Base-by-base conservation (phyloP, 1,284 basidiomycete genomes). In the Agroathelia rolfsii region DNA sequence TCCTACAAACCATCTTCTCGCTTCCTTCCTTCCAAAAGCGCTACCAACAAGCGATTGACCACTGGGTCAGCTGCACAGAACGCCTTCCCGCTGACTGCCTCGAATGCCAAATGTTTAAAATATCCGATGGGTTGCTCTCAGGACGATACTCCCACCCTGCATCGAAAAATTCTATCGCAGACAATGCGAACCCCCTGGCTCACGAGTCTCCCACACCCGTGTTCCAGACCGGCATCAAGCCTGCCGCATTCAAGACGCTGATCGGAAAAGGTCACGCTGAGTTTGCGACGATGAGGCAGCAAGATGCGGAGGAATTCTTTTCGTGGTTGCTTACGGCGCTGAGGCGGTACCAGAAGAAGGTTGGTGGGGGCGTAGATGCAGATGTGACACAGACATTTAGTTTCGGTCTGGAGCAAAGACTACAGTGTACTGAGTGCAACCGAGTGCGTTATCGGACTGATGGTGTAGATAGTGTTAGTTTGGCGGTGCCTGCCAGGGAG, bases 241-340 rank as follows among this genome's bases (percentile, higher is more conserved):
- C 94, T 0, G 67, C 66, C 2, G 78, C 78, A 50, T 92, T 97
- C 66, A 97, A 97, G 57, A 63, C 76, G 1, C 70, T 97, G 10
- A 73, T 97, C 22, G 94, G 94, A 3, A 86, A 84, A 47, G 90
- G 89, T 1, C 94, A 98, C 50, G 75, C 77, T 32, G 94, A 97
- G 59, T 98, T 98, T 50, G 70, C 86, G 19, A 97, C 92, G 12
- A 97, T 97, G 93, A 72, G 77, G 27, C 93, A 98, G 57, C 94
- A 98, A 54, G 94, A 99, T 50, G 78, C 93, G 1, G 92, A 96
- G 50, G 94, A 98, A 57, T 98, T 98, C 60, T 69, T 98, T 39
- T 71, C 76, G 34, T 76, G 94, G 55, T 59, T 97, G 6, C 49
- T 97, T 32, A 74, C 72, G 3, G 65, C 73, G 11, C 58, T 95